Base-by-base conservation (phyloP, 768 basidiomycete species). In the Lentinula sp. region DNA sequence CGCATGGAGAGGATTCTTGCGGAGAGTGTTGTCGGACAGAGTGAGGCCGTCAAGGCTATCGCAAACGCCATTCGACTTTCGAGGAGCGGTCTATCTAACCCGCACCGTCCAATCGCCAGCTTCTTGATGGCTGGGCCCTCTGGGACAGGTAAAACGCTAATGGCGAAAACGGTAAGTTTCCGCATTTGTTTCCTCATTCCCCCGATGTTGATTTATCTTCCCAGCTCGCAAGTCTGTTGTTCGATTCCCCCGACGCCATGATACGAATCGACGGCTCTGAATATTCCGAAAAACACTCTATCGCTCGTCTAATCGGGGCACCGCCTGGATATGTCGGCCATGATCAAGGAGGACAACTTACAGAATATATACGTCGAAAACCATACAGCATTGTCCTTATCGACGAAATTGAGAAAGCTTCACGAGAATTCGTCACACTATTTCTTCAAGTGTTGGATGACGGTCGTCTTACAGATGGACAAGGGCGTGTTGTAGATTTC, bases 31-130 rank as follows among this genome's bases (percentile, higher is more conserved):
- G 87, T 98, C 49, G 95, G 96, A 0, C 96, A 98, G 71, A 84
- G 84, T 0, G 90, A 95, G 65, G 95, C 95, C 4, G 89, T 97
- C 64, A 91, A 87, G 67, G 88, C 96, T 4, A 93, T 98, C 37
- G 90, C 94, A 9, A 94, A 96, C 70, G 96, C 96, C 2, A 91
- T 98, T 66, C 85, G 96, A 50, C 75, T 98, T 46, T 95, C 93
- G 28, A 84, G 96, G 54, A 93, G 92, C 66, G 96, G 96, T n/a
- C 78, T 99, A n/a, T 82, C 90, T 46, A 93, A 95, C 70, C 84
- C 91, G 36, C 80, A 88, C 50, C 77, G 93, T 53, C 96, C 96
- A 4, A 89, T 97, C 61, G 95, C 96, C 0, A 92, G 89, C 67
- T 97, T 97, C 78, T 75, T 98, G 59, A 90, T 97, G 82, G 88